Conservation (phyloP, 164 flowering plant genomes). For the Berberis vulgaris region DNA sequence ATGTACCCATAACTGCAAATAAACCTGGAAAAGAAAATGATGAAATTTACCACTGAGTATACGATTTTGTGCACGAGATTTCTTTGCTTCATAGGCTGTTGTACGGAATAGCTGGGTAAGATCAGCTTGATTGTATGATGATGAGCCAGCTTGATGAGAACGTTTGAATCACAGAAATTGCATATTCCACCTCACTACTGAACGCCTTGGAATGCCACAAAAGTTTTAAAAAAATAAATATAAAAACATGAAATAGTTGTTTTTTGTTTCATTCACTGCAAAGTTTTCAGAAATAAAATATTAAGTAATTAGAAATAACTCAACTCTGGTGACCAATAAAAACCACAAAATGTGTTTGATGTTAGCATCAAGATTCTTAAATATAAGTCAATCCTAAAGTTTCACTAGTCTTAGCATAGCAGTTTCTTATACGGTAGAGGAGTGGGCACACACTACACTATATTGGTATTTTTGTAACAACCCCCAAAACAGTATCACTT, state of each 20-base stretch:
- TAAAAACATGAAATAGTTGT: no score
- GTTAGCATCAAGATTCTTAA: no score
- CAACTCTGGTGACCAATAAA: no score
- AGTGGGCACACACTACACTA: no score
- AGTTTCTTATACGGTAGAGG: no score
- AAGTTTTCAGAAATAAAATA: background rate
- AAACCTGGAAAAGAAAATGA: background rate
- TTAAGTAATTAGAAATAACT: background rate
- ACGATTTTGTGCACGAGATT: slow-evolving; percentile 70
- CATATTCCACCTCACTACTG: slow-evolving; percentile 64
- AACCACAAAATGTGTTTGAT: no score
- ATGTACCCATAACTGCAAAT: background rate
- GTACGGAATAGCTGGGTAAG: slow-evolving; percentile 68
- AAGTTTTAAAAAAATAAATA: slow-evolving; percentile 3
- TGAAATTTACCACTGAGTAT: slow-evolving; percentile 69
- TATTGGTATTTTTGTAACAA: no score
- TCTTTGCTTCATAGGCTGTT: slow-evolving; percentile 89
- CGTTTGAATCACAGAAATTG: slow-evolving; percentile 37
- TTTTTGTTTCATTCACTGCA: background rate
- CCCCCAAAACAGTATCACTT: no score
- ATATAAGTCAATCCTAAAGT: no score
- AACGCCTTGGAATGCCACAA: slow-evolving; percentile 76
- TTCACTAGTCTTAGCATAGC: no score
- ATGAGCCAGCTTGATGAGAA: slow-evolving; percentile 45
- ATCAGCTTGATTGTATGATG: slow-evolving; percentile 61